These are phyloP conservation scores for Glycyrrhiza uralensis DNA, from an alignment of 306 rosid species.

Conservation along the genomic window DNA sequence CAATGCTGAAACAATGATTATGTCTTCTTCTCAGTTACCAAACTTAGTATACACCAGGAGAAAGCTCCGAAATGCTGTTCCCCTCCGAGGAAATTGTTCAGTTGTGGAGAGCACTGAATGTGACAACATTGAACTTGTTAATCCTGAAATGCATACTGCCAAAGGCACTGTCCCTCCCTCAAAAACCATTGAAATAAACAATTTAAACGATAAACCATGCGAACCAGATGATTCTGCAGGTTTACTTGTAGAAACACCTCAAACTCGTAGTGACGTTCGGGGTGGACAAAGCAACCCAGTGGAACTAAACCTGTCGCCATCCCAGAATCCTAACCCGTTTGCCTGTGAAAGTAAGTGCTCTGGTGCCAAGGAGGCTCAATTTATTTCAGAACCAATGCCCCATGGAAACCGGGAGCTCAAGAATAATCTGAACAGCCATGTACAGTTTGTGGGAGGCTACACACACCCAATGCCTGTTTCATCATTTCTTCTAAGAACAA, in stretches of 20 bases:
- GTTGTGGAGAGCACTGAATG: slow-evolving; percentile 31
- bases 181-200: slow-evolving; percentile 32
- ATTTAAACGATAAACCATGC: slow-evolving; percentile 32
- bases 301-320: slow-evolving; percentile 19
- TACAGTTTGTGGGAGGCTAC: slow-evolving; percentile 72
- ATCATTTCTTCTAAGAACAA: slow-evolving; percentile 47
- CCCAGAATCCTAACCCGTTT: slow-evolving; percentile 31
- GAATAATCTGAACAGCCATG: slow-evolving; percentile 38
- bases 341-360: slow-evolving; percentile 30
- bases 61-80: slow-evolving; percentile 35
- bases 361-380: slow-evolving; percentile 32
- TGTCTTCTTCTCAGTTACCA: slow-evolving; percentile 39
- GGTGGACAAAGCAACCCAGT: slow-evolving; percentile 33
- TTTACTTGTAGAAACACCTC: slow-evolving; percentile 35
- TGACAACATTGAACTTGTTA: slow-evolving; percentile 32
- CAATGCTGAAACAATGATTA: slow-evolving; percentile 31
- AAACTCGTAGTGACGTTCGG: slow-evolving; percentile 32
- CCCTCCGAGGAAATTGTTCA: slow-evolving; percentile 27
- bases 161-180: slow-evolving; percentile 29
- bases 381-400: slow-evolving; percentile 34
- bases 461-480: slow-evolving; percentile 70
- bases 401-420: slow-evolving; percentile 30
- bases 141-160: slow-evolving; percentile 31
- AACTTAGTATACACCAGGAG: slow-evolving; percentile 52
- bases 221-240: slow-evolving; percentile 35